phyloP scores from a whole-genome alignment of 148 eudicot genomes.

The Silene latifolia region DNA sequence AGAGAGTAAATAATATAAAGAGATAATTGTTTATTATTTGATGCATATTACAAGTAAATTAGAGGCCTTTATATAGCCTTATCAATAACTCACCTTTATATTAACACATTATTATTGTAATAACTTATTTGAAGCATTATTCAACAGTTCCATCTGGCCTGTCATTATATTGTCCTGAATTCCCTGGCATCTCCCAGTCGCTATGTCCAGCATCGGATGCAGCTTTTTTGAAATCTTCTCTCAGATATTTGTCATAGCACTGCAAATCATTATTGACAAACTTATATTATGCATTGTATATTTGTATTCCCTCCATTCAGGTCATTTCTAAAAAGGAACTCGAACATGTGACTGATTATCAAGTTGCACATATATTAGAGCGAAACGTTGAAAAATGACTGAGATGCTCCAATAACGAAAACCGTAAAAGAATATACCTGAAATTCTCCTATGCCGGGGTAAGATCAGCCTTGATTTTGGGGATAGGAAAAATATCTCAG shows the following conservation, averaged over 20 bases:
- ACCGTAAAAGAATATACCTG: conserved; percentile 37
- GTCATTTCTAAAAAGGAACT: not conserved
- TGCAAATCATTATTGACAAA: conserved; percentile 29
- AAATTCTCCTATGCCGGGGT: conserved; percentile 87
- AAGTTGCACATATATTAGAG: too few relatives aligned
- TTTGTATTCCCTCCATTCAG: not conserved
- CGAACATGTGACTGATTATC: too few relatives aligned
- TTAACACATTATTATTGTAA: too few relatives aligned
- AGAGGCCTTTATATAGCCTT: too few relatives aligned
- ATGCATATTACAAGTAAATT: too few relatives aligned
- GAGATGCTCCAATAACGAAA: too few relatives aligned
- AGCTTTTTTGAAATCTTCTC: conserved; percentile 60
- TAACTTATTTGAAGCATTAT: too few relatives aligned
- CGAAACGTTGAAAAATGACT: too few relatives aligned
- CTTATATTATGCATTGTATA: not conserved
- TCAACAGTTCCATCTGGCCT: conserved; percentile 46
- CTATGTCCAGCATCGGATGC: conserved; percentile 62
- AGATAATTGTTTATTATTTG: too few relatives aligned
- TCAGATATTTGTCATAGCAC: conserved; percentile 83
- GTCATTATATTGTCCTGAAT: conserved; percentile 77
- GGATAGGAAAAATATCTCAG: conserved; percentile 81
- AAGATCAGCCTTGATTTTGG: conserved; percentile 63
- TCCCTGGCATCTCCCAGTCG: conserved; percentile 60
- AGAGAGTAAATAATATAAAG: too few relatives aligned
- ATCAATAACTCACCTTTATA: too few relatives aligned